Base-by-base conservation (phyloP, 2,329 filamentous ascomycete genomes). In the Coniochaeta ligniaria region DNA sequence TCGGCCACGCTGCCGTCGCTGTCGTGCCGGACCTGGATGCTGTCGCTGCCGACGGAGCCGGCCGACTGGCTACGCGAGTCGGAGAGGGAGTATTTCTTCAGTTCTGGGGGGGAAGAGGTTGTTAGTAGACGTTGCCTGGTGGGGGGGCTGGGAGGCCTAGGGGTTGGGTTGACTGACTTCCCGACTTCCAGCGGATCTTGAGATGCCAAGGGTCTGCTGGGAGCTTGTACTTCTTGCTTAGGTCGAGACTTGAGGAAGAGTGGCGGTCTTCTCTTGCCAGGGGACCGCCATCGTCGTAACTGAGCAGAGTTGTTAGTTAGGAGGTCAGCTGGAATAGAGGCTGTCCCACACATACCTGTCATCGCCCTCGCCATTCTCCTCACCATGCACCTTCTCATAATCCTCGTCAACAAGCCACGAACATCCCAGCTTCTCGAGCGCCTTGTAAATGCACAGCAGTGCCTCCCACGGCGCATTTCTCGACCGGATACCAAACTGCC, bases 401-500 rank as follows among this genome's bases (percentile, higher is more conserved):
- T 85, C 82, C 63, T 88, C 84, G 55, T 88, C 85, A 0, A 83
- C 78, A 3, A 96, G 86, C 89, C 96, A 98, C 57, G 92, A 87
- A 14, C 93, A 95, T 35, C 92, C 93, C 69, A 97, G 87, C 66
- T 93, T 93, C 63, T 87, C 82, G 50, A 99, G 79, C 0, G 95
- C 93, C 72, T 94, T 92, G 80, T 97, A 97, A 60, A 99, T 95
- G 69, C 94, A 97, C 28, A 96, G 79, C 74, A 99, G 89, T 0
- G 95, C 95, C 73, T 99, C 95, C 68, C 93, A 92, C 0, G 95
- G 95, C 60, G 92, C 90, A 70, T 98, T 99, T 57, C 95, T 87
- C 54, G 92, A 96, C 41, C 95, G 86, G 63, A 99, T 99, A 60
- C 95, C 95, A 71, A 99, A 99, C 72, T 99, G 95, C 95, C 95